Evolutionary conservation across 1,284 basidiomycete genomes (phyloP), one percentile per base, ranked within the genome.

Genomic region (Irpex sp.): DNA sequence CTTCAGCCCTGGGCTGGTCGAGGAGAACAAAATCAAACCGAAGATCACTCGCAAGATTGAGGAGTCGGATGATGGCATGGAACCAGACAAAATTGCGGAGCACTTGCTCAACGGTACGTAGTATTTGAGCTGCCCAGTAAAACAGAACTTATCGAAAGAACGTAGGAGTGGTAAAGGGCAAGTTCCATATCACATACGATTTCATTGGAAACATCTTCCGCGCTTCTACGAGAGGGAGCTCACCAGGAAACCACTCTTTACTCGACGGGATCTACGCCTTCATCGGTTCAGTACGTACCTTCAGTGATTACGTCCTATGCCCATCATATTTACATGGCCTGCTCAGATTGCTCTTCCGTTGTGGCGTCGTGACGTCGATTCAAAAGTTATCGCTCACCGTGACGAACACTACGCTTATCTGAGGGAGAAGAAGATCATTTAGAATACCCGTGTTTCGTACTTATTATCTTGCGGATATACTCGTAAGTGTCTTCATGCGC

Each of bases 21-120:
- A 86, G 67, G 96, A 98, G 73, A 89, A 93, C 72, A 86, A 85
- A 73, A 84, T 82, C 40, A 98, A 98, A 72, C 96, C 95, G 0
- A 80, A 81, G 38, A 81, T 98, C 60, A 91, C 89, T 2, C 83
- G 85, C 66, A 87, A 91, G 70, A 90, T 98, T 51, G 96, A 97
- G 73, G 92, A 91, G 61, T 76, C 79, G 0, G 96, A 96, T 71
- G 81, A 79, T 19, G 87, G 88, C 0, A 70, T 87, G 61, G 84
- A 84, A 2, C 82, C 93, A 0, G 92, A 92, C 54, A 77, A 81
- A 36, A 88, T 88, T 19, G 94, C 93, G 0, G 73, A 75, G 34
- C 76, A 77, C 5, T 73, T 97, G 38, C 78, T 94, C 52, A 79
- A 79, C 65, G 93, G 93, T 90, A 67, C 60, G 79, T 72, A 31